Evolutionary conservation across 805 yeast genomes (phyloP).

Genomic region (Ogataea minuta): DNA sequence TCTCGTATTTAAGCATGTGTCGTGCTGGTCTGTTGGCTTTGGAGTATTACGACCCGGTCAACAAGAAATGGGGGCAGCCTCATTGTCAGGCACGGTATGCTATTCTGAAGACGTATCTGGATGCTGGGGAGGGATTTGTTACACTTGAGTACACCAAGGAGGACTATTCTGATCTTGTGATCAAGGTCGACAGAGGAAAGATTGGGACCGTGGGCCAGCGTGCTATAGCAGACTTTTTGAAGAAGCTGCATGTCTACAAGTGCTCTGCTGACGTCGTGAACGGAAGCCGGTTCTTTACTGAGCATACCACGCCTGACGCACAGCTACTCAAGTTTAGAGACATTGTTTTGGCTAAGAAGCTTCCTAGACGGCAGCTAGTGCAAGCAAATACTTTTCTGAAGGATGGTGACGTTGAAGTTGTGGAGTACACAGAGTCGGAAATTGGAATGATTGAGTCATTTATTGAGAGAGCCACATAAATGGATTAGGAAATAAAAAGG

Average conservation of each 20-base stretch:
- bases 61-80: conserved; percentile 89
- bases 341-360: conserved; percentile 63
- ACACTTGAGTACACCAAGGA: conserved; percentile 48
- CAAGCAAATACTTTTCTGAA: conserved; percentile 70
- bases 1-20: conserved; percentile 79
- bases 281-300: conserved; percentile 63
- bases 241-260: conserved; percentile 74
- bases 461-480: conserved; percentile 49
- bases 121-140: conserved; percentile 60
- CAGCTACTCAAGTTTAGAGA: conserved; percentile 67
- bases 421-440: conserved; percentile 71
- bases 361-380: conserved; percentile 80
- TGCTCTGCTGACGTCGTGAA: conserved; percentile 67
- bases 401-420: conserved; percentile 47
- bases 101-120: conserved; percentile 70
- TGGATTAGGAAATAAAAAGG: conserved; percentile 2
- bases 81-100: conserved; percentile 93
- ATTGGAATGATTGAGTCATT: conserved; percentile 79
- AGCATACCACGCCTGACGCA: conserved; percentile 64
- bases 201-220: conserved; percentile 69
- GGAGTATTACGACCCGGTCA: conserved; percentile 83
- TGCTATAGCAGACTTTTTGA: conserved; percentile 69
- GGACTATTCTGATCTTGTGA: conserved; percentile 55
- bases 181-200: conserved; percentile 58
- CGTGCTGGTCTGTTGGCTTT: conserved; percentile 82